phyloP scores from a whole-genome alignment of 2,329 filamentous ascomycete species.

The Pseudogymnoascus sp. region DNA sequence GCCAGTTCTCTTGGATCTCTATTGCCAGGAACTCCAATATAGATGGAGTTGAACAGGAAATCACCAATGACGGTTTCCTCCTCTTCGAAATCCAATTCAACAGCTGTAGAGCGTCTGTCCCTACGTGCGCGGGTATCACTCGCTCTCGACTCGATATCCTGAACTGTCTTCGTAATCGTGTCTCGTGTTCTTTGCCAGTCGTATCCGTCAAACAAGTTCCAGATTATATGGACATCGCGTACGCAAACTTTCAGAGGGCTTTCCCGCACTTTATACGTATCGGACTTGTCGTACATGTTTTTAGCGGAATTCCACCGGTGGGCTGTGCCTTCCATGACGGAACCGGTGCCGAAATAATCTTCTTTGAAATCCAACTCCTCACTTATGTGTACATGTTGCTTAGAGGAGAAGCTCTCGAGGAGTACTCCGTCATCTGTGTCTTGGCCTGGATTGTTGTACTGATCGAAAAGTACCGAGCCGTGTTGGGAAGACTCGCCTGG shows the following conservation, averaged over 20 bases:
- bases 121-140: constrained; percentile 59
- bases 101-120: constrained; percentile 41
- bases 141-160: constrained; percentile 77
- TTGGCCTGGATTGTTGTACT: constrained; percentile 20
- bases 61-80: constrained; percentile 86
- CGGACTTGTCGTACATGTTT: constrained; percentile 64
- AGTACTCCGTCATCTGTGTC: constrained; percentile 41
- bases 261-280: constrained; percentile 50
- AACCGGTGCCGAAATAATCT: constrained; percentile 63
- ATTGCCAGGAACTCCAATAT: constrained; percentile 85
- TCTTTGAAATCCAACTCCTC: constrained; percentile 66
- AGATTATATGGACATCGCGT: constrained; percentile 85
- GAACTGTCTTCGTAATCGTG: constrained; percentile 77
- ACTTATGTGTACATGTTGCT: constrained; percentile 43
- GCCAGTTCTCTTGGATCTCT: constrained; percentile 76
- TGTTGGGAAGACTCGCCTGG: constrained; percentile 30
- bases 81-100: constrained; percentile 63
- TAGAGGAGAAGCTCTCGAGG: constrained; percentile 36
- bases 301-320: constrained; percentile 73
- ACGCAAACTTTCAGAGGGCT: constrained; percentile 72
- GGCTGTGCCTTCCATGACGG: constrained; percentile 56
- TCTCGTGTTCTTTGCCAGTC: constrained; percentile 89
- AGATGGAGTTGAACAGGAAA: constrained; percentile 97
- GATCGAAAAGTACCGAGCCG: constrained; percentile 21
- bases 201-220: constrained; percentile 96